Evolutionary conservation across 345 rosid species (phyloP).

Genomic region (Clausena lansium): DNA sequence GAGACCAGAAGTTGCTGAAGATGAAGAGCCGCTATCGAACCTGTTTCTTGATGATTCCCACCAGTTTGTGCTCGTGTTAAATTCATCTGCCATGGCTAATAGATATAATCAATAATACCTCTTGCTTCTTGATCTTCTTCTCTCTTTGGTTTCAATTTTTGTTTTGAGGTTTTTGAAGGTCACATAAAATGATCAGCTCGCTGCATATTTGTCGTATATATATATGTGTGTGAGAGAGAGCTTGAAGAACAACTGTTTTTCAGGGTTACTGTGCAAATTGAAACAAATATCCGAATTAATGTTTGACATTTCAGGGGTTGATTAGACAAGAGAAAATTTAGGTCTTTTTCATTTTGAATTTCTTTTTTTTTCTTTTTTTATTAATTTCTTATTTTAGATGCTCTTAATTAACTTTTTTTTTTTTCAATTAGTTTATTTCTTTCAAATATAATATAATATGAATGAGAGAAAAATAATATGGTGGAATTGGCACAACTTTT

Average conservation of each 20-base stretch:
- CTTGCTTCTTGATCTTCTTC: conserved; percentile 3
- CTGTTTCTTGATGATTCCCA: conserved; percentile 63
- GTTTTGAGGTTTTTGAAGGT: conserved; percentile 2
- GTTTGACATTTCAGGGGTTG: conserved; percentile 47
- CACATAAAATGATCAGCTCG: conserved; percentile 50
- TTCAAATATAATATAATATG: not conserved
- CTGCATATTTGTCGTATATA: conserved; percentile 32
- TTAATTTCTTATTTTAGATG: not conserved
- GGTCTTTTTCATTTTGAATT: conserved; percentile 33
- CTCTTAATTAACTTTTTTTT: not conserved
- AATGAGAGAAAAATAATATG: not conserved
- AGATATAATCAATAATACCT: not conserved
- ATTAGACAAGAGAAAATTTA: conserved; percentile 27
- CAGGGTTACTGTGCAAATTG: not conserved
- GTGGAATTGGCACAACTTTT: not conserved
- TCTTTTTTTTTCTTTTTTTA: not conserved
- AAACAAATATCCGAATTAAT: conserved; percentile 21
- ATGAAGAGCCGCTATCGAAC: conserved; percentile 38
- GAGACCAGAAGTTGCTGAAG: conserved; percentile 58
- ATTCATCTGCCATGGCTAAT: conserved; percentile 64
- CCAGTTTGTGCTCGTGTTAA: conserved; percentile 49
- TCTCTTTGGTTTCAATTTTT: not conserved
- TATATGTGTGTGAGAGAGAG: not conserved
- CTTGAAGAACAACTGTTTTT: not conserved
- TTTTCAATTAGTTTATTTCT: not conserved